Conservation (phyloP, 2,329 filamentous ascomycete genomes). For the Ophiocordyceps camponoti-rufipedis region DNA sequence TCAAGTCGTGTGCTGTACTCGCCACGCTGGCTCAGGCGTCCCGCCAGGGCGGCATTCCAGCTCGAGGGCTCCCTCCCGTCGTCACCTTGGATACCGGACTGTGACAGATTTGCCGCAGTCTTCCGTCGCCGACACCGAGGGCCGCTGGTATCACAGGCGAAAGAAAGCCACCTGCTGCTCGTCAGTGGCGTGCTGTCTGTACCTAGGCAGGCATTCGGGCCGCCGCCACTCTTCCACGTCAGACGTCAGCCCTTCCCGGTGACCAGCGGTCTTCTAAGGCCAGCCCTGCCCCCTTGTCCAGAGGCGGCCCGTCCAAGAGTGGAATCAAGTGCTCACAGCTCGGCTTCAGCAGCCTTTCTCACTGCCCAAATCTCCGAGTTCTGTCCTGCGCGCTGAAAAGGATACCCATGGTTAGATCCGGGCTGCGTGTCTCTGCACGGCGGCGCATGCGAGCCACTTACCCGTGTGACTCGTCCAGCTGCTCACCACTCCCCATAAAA, state of each 20-base stretch:
- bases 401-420: background rate
- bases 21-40: no score
- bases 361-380: background rate
- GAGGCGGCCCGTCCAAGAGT: background rate
- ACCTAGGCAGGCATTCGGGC: background rate
- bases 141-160: no score
- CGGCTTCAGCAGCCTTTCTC: background rate
- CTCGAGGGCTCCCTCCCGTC: no score
- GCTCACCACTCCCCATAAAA: background rate
- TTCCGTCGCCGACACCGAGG: no score
- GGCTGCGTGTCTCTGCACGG: background rate
- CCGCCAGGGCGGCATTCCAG: no score
- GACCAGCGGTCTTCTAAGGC: background rate
- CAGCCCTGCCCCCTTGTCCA: background rate
- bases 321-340: background rate
- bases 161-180: no score
- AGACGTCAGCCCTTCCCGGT: background rate
- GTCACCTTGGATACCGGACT: no score
- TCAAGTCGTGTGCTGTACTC: no score
- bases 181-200: no score
- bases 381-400: background rate
- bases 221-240: background rate
- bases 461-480: background rate
- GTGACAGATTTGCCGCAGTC: no score
- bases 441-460: background rate